A percentile compares a stretch with the other conserved stretches of the same genome.
These are phyloP conservation scores for Pittosporum tobira DNA, from an alignment of 129 eudicot species.

Conservation along the genomic window DNA sequence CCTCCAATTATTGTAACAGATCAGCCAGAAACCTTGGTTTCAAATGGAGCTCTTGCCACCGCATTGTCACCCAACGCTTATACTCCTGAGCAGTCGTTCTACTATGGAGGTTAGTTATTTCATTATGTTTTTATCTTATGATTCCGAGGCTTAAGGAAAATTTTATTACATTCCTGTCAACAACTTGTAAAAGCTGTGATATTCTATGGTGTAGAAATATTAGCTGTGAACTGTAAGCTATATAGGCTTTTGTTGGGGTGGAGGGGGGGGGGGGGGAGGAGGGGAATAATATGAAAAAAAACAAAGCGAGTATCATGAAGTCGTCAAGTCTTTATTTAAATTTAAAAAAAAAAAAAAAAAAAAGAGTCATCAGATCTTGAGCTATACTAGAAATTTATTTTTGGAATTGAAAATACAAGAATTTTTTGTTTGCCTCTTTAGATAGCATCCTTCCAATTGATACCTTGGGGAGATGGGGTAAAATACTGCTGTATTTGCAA, in stretches of 20 bases:
- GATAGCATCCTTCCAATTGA: background rate
- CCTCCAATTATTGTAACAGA: constrained; percentile 39
- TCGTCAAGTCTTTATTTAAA: no score
- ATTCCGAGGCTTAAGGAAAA: background rate
- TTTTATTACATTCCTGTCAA: background rate
- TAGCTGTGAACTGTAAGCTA: background rate
- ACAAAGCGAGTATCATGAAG: no score
- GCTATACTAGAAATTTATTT: no score
- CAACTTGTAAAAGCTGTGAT: background rate
- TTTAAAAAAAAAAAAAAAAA: background rate
- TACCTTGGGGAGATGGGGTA: no score
- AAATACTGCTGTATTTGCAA: background rate
- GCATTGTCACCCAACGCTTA: constrained; percentile 32
- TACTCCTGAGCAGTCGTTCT: constrained; percentile 63
- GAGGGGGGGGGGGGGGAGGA: no score
- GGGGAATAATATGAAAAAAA: background rate
- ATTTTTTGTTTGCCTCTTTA: background rate
- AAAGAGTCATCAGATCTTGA: background rate
- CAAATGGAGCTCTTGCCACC: constrained; percentile 44
- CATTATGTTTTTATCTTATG: background rate
- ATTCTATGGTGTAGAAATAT: background rate
- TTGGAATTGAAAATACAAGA: background rate
- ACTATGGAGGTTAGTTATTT: constrained; percentile 58
- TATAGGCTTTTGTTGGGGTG: no score
- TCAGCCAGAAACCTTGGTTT: constrained; percentile 34